Conservation (phyloP, 371 early-diverging fungal species). For the Lichtheimia ramosa region DNA sequence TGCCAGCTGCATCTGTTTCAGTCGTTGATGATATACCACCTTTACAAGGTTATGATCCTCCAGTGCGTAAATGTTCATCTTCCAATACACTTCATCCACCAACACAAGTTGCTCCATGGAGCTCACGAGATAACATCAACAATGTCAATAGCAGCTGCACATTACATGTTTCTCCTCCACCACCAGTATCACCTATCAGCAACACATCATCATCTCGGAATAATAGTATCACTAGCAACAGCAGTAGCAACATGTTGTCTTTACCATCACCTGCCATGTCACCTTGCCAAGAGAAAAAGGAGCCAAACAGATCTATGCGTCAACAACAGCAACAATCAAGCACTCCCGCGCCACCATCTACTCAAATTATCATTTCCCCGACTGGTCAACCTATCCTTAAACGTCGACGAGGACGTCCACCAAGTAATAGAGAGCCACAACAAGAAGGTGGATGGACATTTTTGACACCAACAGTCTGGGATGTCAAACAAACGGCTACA, state of each 20-base stretch:
- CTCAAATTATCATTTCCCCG: slow-evolving; percentile 32
- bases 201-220: neutral
- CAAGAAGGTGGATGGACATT: slow-evolving; percentile 42
- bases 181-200: neutral
- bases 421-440: slow-evolving; percentile 24
- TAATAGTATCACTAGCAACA: slow-evolving; percentile 9
- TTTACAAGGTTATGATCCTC: slow-evolving; percentile 16
- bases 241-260: neutral
- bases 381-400: slow-evolving; percentile 42
- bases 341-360: slow-evolving; percentile 12
- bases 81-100: neutral
- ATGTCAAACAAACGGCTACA: slow-evolving; percentile 23
- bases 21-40: slow-evolving; percentile 11
- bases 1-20: neutral
- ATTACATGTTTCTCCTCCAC: neutral
- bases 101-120: slow-evolving; percentile 10
- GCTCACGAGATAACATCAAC: neutral
- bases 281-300: too few relatives aligned
- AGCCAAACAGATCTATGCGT: too few relatives aligned
- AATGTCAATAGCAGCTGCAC: slow-evolving; percentile 4
- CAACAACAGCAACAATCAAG: neutral
- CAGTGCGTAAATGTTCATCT: slow-evolving; percentile 2
- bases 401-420: slow-evolving; percentile 47
- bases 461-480: slow-evolving; percentile 49
- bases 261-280: slow-evolving; percentile 9